Conservation (phyloP, 768 basidiomycete genomes). For the Xerocomus brunneocitrinus region DNA sequence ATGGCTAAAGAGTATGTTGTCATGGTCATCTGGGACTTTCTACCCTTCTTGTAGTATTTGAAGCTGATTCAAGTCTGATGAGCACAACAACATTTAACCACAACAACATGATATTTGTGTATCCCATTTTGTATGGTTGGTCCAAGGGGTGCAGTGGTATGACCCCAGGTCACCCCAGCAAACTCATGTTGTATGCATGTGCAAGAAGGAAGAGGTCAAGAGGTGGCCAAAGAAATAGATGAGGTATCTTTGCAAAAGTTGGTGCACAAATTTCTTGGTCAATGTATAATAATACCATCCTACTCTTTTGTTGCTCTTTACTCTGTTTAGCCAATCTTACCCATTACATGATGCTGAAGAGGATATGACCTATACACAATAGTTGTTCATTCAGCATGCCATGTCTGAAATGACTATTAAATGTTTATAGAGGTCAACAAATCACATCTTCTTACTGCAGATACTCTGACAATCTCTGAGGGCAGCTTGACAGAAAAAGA, state of each 20-base stretch:
- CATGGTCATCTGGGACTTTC: not conserved
- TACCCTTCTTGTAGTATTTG: conserved; percentile 51
- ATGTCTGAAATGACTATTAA: not conserved
- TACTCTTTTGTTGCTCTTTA: not conserved
- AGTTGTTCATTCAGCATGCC: not conserved
- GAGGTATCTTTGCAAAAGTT: not conserved
- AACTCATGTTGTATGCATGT: conserved; percentile 74
- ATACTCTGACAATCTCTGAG: not conserved
- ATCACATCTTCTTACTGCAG: not conserved
- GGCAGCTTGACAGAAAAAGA: too few relatives aligned
- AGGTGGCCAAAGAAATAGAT: conserved; percentile 43
- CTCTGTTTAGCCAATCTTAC: not conserved
- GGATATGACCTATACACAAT: not conserved
- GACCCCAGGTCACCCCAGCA: conserved; percentile 65
- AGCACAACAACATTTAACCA: conserved; percentile 81
- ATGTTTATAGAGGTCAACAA: not conserved
- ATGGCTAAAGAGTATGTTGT: conserved; percentile 72
- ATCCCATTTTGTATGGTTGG: conserved; percentile 93
- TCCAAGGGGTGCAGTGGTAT: conserved; percentile 87
- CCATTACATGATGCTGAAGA: not conserved
- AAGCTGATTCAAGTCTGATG: conserved; percentile 70
- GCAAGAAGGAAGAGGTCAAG: conserved; percentile 85
- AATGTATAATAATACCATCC: conserved; percentile 17
- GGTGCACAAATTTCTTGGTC: conserved; percentile 3
- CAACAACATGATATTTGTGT: conserved; percentile 85